Percentiles rank a stretch among this genome's conserved stretches.
Evolutionary conservation across 495 filamentous ascomycete species (phyloP).

Genomic region (Rusavskia elegans): DNA sequence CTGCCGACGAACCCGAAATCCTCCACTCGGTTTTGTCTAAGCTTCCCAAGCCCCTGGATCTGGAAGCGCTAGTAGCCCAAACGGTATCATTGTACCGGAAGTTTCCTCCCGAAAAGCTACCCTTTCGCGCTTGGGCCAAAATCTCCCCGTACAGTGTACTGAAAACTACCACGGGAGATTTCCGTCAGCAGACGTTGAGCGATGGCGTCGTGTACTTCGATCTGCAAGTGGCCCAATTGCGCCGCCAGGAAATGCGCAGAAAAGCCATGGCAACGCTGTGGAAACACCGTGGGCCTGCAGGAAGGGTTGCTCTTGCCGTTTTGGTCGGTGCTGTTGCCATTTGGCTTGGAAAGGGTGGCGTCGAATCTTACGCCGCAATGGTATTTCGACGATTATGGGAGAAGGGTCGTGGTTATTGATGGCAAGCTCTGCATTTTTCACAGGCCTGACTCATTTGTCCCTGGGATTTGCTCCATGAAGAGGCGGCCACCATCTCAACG

Average conservation of each 20-base stretch:
- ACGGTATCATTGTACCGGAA: constrained; percentile 44
- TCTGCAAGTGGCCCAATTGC: constrained; percentile 50
- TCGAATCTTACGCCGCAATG: constrained; percentile 15
- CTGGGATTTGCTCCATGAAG: neutral
- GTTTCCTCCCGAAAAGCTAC: constrained; percentile 60
- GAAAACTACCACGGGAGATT: constrained; percentile 51
- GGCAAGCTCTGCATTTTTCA: constrained; percentile 53
- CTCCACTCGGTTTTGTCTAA: constrained; percentile 79
- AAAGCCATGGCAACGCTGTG: constrained; percentile 35
- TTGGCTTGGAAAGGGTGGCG: constrained; percentile 31
- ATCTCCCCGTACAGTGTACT: constrained; percentile 67
- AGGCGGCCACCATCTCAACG: too few relatives aligned
- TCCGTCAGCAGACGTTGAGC: constrained; percentile 30
- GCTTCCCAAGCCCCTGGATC: constrained; percentile 66
- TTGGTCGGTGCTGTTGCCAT: constrained; percentile 42
- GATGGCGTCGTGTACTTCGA: constrained; percentile 51
- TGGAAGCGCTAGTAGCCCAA: constrained; percentile 56
- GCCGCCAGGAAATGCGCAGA: constrained; percentile 41
- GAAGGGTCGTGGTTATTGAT: constrained; percentile 29
- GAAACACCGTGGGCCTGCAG: constrained; percentile 41
- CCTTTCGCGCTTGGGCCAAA: constrained; percentile 42
- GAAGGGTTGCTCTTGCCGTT: constrained; percentile 44
- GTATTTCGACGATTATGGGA: constrained; percentile 1
- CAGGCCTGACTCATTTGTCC: constrained; percentile 15
- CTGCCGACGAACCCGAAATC: constrained; percentile 81